Percentiles rank a stretch among this genome's conserved stretches.
Conservation (phyloP, 2,329 filamentous ascomycete species). For the Penicillium polonicum region DNA sequence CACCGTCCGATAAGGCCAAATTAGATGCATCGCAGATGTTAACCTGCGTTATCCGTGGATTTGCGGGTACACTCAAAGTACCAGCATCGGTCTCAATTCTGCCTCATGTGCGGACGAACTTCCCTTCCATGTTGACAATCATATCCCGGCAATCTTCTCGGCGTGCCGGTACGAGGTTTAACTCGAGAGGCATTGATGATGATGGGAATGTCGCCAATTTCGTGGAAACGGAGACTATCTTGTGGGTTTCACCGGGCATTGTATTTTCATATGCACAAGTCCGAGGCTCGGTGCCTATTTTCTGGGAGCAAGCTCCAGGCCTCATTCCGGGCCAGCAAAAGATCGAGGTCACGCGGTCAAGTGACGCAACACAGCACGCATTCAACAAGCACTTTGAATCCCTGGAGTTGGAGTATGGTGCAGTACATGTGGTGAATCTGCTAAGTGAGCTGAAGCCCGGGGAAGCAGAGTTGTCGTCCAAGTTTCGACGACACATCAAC, state of each 20-base stretch:
- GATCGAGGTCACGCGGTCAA: constrained; percentile 82
- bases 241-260: constrained; percentile 74
- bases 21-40: constrained; percentile 86
- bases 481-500: constrained; percentile 75
- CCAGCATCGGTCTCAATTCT: constrained; percentile 73
- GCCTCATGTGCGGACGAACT: constrained; percentile 62
- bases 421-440: constrained; percentile 88
- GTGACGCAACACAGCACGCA: constrained; percentile 86
- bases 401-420: constrained; percentile 83
- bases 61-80: constrained; percentile 82
- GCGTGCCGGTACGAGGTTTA: constrained; percentile 91
- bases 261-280: constrained; percentile 94
- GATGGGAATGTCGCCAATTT: constrained; percentile 98
- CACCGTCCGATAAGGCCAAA: constrained; percentile 69
- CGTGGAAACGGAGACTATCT: constrained; percentile 94
- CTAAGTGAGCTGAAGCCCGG: constrained; percentile 86
- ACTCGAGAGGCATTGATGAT: constrained; percentile 95
- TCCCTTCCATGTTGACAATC: constrained; percentile 80
- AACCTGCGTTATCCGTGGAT: constrained; percentile 91
- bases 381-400: constrained; percentile 93
- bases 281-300: constrained; percentile 88
- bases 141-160: constrained; percentile 89
- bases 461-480: constrained; percentile 76
- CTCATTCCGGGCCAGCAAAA: constrained; percentile 91
- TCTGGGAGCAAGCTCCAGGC: constrained; percentile 93